phyloP scores from a whole-genome alignment of 208 protist species.

The Eutreptiella sp. region DNA sequence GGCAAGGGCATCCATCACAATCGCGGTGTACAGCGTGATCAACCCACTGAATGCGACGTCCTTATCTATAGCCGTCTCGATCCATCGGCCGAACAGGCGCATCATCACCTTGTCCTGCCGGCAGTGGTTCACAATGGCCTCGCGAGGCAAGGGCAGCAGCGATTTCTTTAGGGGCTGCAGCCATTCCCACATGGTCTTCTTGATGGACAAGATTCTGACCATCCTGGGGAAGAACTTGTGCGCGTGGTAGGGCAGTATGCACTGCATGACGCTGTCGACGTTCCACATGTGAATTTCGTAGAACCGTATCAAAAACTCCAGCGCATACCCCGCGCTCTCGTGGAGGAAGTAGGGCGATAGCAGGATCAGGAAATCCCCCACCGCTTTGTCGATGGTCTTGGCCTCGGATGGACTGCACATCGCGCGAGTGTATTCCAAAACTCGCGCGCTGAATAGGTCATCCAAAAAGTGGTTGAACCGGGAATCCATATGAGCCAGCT shows the following conservation, averaged over 20 bases:
- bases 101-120: not conserved
- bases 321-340: slow-evolving; percentile 5
- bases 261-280: not conserved
- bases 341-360: slow-evolving; percentile 28
- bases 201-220: slow-evolving; percentile 19
- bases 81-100: not conserved
- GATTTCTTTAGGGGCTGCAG: not conserved
- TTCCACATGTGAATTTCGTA: slow-evolving; percentile 24
- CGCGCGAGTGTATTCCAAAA: not conserved
- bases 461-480: slow-evolving; percentile 21
- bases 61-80: not conserved
- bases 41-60: slow-evolving; percentile 1
- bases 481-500: slow-evolving; percentile 21
- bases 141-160: not conserved
- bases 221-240: slow-evolving; percentile 27
- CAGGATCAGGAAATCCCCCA: slow-evolving; percentile 22
- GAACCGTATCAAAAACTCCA: slow-evolving; percentile 25
- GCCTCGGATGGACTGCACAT: slow-evolving; percentile 21
- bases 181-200: not conserved
- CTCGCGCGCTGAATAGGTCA: slow-evolving; percentile 21
- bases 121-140: slow-evolving; percentile 10
- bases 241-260: slow-evolving; percentile 26
- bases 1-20: not conserved
- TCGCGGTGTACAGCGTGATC: slow-evolving; percentile 11
- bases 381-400: slow-evolving; percentile 16